phyloP scores from a whole-genome alignment of 495 filamentous ascomycete species.

The Daldinia bambusicola region DNA sequence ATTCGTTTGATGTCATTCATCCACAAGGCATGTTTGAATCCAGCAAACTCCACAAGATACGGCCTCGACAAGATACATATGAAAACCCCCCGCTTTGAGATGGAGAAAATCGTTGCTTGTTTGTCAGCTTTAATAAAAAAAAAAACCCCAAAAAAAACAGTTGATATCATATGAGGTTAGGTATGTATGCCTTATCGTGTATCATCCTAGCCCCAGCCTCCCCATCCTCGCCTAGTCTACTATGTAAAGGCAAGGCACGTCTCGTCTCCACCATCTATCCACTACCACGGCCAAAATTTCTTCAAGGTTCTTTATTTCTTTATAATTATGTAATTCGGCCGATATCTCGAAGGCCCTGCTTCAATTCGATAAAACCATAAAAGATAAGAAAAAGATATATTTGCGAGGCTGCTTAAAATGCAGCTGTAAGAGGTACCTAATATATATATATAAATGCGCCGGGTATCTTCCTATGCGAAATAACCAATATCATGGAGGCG shows the following conservation, averaged over 20 bases:
- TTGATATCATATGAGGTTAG: slow-evolving; percentile 28
- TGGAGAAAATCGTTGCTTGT: slow-evolving; percentile 22
- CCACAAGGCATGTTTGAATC: slow-evolving; percentile 35
- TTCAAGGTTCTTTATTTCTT: slow-evolving; percentile 19
- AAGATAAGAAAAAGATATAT: not conserved
- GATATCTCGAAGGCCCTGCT: slow-evolving; percentile 14
- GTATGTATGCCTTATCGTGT: slow-evolving; percentile 22
- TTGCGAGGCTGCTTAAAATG: slow-evolving; percentile 18
- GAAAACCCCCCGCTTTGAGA: slow-evolving; percentile 3
- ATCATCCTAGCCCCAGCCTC: slow-evolving; percentile 41
- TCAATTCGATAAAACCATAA: not conserved
- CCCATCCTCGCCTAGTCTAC: slow-evolving; percentile 2
- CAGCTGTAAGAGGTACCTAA: not conserved
- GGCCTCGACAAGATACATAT: slow-evolving; percentile 14
- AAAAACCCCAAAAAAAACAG: slow-evolving; percentile 7
- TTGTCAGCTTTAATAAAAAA: slow-evolving; percentile 14
- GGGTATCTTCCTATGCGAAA: slow-evolving; percentile 44
- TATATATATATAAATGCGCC: slow-evolving; percentile 19
- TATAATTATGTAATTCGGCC: slow-evolving; percentile 40
- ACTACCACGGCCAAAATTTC: slow-evolving; percentile 32
- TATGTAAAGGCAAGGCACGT: slow-evolving; percentile 20
- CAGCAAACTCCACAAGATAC: slow-evolving; percentile 27
- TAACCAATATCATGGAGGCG: slow-evolving; percentile 19
- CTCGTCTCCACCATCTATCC: slow-evolving; percentile 38
- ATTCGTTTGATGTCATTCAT: slow-evolving; percentile 38